Evolutionary conservation across 345 rosid genomes (phyloP), one percentile per base, ranked within the genome.

Genomic region (Pistacia integerrima): DNA sequence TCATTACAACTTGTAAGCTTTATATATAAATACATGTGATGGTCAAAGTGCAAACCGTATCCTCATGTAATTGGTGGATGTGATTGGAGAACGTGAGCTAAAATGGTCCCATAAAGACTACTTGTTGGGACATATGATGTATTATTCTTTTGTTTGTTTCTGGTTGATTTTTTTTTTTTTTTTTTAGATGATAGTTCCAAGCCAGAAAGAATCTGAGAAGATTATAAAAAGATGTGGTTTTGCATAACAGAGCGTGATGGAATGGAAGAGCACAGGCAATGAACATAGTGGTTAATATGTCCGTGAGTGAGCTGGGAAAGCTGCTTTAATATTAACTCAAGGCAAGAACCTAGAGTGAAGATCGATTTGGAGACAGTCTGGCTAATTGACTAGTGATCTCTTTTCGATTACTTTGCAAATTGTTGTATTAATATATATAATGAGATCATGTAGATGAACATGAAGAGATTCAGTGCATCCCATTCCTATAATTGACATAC

Each of bases 241-340:
- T 63, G 44, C 56, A 78, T 54, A 70, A 61, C 46, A 38, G 48
- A 56, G 41, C n/a, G 62, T 38, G 61, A 57, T 28, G 67, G 35
- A 25, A 69, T 67, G 76, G 38, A 9, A 69, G 62, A 69, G 62
- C 11, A 69, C 28, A 54, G 48, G 17, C 12, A 18, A 35, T 4
- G 48, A 14, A 35, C 28, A 9, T 5, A 9, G 4, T 65, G 30
- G n/a, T 9, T 30, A 13, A n/a, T 16, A 49, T 38, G 14, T 60
- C 62, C 22, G 63, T 33, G 74, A 72, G 51, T 38, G 58, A 60
- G 41, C 48, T 48, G 62, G 80, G 64, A 81, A 30, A 71, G 75
- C 46, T 41, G 80, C 79, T 55, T 73, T 79, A 75, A 69, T 71
- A 74, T 62, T 74, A 74, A 85, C 65, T 59, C 49, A 82, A 73